Base-by-base conservation (phyloP, 2,329 filamentous ascomycete genomes). In the Colletotrichum gloeosporioides region DNA sequence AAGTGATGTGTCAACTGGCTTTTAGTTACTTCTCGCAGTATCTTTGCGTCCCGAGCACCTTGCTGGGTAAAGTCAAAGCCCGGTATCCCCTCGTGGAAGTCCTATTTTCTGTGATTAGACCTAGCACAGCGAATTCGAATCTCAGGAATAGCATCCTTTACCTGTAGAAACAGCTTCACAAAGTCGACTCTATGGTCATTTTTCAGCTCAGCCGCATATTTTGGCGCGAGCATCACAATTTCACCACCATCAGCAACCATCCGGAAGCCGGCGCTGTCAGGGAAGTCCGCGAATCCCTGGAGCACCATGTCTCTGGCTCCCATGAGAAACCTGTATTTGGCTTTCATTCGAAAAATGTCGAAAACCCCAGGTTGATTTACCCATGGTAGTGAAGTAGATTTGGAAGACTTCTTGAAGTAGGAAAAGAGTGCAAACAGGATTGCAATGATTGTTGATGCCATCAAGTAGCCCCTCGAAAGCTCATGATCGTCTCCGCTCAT, bases 21-120 rank as follows among this genome's bases (percentile, higher is more conserved):
- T 22, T 71, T 71, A 7, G 69, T 71, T 5, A 71, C 69, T 27
- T 71, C 61, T 32, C 69, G 34, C 2, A 71, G n/a, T 13, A 71
- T 71, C 18, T 71, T 71, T 1, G 69, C 69, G 6, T 71, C 69
- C 10, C 69, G 69, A 9, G 69, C 69, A 22, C 69, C 69, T 16
- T 71, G 44, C 16, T 66, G 69, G 4, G 69, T 71, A n/a, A 71
- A 71, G 12, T 71, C 69, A 18, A 71, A 71, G 4, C 69, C 69
- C 0, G 61, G 69, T 27, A 71, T 71, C 1, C 69, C 69, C 25
- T 71, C 69, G 18, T 71, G 69, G 36, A 71, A 71, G 32, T 71
- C 69, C 69, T 71, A 10, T 34, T 6, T 8, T 29, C 22, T 2
- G 22, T 2, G 12, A 4, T 66, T 7, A 66, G 64, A 8, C 31